Base-by-base conservation (phyloP, 768 basidiomycete species). In the Krasilnikovozyma curviuscula region DNA sequence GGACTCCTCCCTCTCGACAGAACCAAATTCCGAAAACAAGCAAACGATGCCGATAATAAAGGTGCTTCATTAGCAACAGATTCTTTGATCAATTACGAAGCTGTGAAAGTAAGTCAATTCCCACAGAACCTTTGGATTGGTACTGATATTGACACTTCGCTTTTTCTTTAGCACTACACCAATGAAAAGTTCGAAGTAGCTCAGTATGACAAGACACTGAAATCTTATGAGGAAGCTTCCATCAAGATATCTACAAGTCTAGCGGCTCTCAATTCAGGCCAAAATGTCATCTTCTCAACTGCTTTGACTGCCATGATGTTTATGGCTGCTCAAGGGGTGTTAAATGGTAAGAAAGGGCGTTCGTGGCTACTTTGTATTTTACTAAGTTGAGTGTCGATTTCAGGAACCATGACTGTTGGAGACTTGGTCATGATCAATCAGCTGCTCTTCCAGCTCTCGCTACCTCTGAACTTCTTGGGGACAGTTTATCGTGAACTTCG, bases 341-440 rank as follows among this genome's bases (percentile, higher is more conserved):
- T 89, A 25, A 81, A 85, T 55, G 91, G 88, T 86, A 43, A 13
- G 71, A 24, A 37, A 10, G 23, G 10, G 24, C 40, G 25, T 18
- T 25, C 5, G 28, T 5, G 38, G 27, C 2, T 28, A 21, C 29
- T 12, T 8, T 13, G 4, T 21, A n/a, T 16, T 5, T 10, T 30
- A 32, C 23, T 3, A 10, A 32, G 34, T 14, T 1, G 18, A 16
- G 24, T 2, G 29, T 18, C 21, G 10, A 30, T 37, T 25, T 12
- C 54, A 89, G 89, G 88, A 7, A 85, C 83, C 0, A 97, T 98
- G 91, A 93, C 89, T 4, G 75, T 98, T 21, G 93, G 93, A 7
- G 93, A 98, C 59, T 74, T 98, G 13, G 93, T 98, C 56, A 97
- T 98, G 91, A 81, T 93, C 57, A 98, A 98, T 64, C 91, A 95